phyloP scores from a whole-genome alignment of 371 early-diverging fungal genomes.

The Circinella umbellata region DNA sequence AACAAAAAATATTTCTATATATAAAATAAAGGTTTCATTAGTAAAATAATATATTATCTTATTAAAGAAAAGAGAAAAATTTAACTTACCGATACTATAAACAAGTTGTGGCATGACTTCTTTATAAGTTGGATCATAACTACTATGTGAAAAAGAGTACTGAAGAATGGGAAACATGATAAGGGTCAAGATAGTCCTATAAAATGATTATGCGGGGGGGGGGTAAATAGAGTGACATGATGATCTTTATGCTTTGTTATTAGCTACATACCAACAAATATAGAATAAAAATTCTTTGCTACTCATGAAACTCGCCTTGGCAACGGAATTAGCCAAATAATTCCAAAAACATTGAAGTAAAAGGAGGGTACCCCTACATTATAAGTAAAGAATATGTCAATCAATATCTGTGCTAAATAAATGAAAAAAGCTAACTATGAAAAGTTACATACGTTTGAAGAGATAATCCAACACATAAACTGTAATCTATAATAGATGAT shows the following conservation, averaged over 20 bases:
- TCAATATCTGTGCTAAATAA: too few species aligned
- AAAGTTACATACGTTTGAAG: conserved; percentile 50
- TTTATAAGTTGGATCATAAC: conserved; percentile 45
- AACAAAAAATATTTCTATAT: conserved; percentile 44
- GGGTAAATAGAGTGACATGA: too few species aligned
- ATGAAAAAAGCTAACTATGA: too few species aligned
- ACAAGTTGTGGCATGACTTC: conserved; percentile 55
- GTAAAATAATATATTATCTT: too few species aligned
- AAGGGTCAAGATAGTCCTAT: conserved; percentile 40
- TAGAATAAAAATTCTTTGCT: conserved; percentile 55
- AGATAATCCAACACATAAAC: conserved; percentile 39
- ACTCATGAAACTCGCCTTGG: conserved; percentile 52
- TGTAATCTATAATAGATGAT: conserved; percentile 20
- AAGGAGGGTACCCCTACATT: conserved; percentile 45
- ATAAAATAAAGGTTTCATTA: neutral
- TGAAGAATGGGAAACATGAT: conserved; percentile 49
- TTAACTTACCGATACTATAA: conserved; percentile 42
- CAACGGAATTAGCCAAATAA: conserved; percentile 55
- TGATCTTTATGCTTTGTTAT: neutral
- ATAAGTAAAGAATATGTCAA: neutral
- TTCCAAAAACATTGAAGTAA: conserved; percentile 62
- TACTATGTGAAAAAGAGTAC: conserved; percentile 43
- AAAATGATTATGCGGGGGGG: neutral
- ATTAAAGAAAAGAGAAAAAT: neutral
- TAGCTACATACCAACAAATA: conserved; percentile 40